Evolutionary conservation across 352 stramenopile species (phyloP).

Genomic region (Globisporangium ultimum): DNA sequence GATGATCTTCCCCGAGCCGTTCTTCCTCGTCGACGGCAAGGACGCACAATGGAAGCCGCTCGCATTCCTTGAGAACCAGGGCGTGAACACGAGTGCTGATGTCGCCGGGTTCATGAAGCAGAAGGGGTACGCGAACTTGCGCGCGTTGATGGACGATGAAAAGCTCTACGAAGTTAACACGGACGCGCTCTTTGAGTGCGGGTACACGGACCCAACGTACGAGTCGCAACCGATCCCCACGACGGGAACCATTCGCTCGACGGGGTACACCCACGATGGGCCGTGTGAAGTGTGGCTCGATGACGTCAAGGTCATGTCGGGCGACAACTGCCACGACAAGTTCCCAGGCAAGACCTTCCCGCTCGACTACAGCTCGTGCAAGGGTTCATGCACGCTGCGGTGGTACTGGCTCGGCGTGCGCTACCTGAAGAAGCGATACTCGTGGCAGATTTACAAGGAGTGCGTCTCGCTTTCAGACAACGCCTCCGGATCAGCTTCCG

Average conservation of each 20-base stretch:
- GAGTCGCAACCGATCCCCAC: constrained; percentile 44
- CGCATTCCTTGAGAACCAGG: constrained; percentile 51
- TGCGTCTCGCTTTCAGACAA: constrained; percentile 21
- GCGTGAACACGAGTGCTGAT: constrained; percentile 43
- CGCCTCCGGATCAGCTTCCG: no score
- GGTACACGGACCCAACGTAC: constrained; percentile 38
- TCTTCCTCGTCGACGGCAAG: constrained; percentile 51
- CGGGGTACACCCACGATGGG: no score
- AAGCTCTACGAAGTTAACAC: constrained; percentile 44
- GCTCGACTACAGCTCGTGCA: constrained; percentile 1
- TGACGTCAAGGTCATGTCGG: constrained; percentile 21
- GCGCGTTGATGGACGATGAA: constrained; percentile 53
- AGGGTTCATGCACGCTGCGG: background rate
- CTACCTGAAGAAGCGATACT: constrained; percentile 20
- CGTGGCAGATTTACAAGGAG: constrained; percentile 51
- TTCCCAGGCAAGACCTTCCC: constrained; percentile 28
- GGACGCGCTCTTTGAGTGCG: constrained; percentile 52
- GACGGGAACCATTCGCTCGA: constrained; percentile 15
- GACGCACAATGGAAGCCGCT: constrained; percentile 24
- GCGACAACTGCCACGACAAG: constrained; percentile 29
- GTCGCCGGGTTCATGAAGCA: constrained; percentile 32
- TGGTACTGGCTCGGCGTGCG: constrained; percentile 1
- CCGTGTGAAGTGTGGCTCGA: no score
- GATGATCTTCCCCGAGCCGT: constrained; percentile 38
- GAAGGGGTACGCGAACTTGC: constrained; percentile 39